Evolutionary conservation across 768 basidiomycete genomes (phyloP), one percentile per base, ranked within the genome.

Genomic region (Coprinellus micaceus): DNA sequence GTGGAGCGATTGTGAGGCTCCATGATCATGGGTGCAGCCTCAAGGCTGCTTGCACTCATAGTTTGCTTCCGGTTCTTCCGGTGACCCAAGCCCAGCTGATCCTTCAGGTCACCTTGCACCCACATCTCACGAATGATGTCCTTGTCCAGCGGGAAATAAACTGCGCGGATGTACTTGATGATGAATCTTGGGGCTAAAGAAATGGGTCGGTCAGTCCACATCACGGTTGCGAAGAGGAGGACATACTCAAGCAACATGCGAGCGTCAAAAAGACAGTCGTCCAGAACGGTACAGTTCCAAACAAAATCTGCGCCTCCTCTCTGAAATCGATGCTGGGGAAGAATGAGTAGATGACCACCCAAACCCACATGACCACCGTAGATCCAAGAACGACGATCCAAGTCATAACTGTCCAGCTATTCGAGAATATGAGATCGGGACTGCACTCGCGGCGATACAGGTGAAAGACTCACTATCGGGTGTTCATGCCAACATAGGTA

Each of bases 81-180:
- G 62, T 85, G 88, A 33, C 74, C 69, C 54, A 94, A 80, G 2
- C 91, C 91, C 3, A 94, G 75, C 39, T 78, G 82, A 60, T 92
- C 90, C 67, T 94, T 94, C 54, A 94, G 77, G 64, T 92, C 84
- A 3, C 91, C 91, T 56, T 69, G 64, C 3, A 93, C 89, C 91
- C 90, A 93, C 82, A 85, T 88, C 75, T 98, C 96, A 26, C 96
- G 86, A 7, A 98, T 78, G 54, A 98, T 86, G 63, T 97, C 91
- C 67, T 85, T 88, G 77, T 98, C 96, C 17, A 85, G 74, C 2
- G 95, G 94, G 47, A 69, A 72, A 64, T 94, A 97, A 0, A 85
- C 80, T 1, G 85, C 77, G 10, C 80, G 75, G 58, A 87, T 65
- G 66, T 82, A 92, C 65, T 91, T 91, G 70, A 84, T 75, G 29